Evolutionary conservation across 2,329 filamentous ascomycete species (phyloP), one percentile per base, ranked within the genome.

Genomic region (Parascedosporium putredinis): DNA sequence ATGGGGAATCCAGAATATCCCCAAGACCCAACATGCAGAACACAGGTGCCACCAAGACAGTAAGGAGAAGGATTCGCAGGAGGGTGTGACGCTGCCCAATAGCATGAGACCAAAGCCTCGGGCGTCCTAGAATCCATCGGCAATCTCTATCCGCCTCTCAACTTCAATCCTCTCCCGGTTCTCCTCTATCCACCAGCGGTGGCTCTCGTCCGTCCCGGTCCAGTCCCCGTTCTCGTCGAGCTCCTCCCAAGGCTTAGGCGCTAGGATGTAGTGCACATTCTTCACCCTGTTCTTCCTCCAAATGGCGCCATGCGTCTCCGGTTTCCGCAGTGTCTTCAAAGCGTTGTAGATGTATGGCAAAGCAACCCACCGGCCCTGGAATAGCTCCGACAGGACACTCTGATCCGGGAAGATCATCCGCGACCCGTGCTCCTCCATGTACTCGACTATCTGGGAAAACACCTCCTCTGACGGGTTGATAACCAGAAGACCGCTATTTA

Each of bases 321-420:
- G 57, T 66, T 70, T 70, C 14, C 75, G 64, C 66, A 82, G 53
- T 14, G 79, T 81, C 71, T 82, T 81, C 53, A 83, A 69, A 8
- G 76, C 79, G 55, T 83, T 83, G 61, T 81, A 82, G 12, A 73
- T 64, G 56, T 81, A 82, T 1, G 78, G 76, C 56, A 83, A 65
- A 5, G 74, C 60, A 10, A 76, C 72, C 79, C 79, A 83, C 29
- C 75, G 67, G 29, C 68, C 72, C 9, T 62, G 62, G 63, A 76
- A 83, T 20, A 80, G 62, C 45, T 75, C 72, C 3, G 73, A 72
- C 18, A 83, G 68, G 45, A 83, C 66, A 27, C 69, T 72, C 64
- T 83, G 79, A 58, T 83, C 79, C 25, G 78, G 72, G 55, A 83
- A 83, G 55, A 73, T 71, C 65, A 78, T 72, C 23, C 33, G 23